Percentiles rank a stretch among this genome's conserved stretches.
phyloP scores from a whole-genome alignment of 2,329 filamentous ascomycete genomes.

The Cordyceps militaris region DNA sequence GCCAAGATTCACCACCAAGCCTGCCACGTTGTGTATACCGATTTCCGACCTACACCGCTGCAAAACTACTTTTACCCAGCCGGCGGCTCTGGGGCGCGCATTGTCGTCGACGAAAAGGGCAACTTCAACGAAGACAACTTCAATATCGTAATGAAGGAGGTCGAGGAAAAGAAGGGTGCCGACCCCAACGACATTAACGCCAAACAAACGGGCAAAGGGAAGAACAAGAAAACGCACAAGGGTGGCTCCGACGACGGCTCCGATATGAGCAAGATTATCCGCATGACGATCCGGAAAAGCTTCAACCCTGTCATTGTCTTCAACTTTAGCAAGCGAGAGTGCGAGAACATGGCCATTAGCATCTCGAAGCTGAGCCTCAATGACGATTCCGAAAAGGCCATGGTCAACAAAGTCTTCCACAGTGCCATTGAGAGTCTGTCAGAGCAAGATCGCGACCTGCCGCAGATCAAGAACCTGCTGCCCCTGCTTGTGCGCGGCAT shows the following conservation, averaged over 20 bases:
- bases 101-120: slow-evolving; percentile 95
- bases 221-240: slow-evolving; percentile 87
- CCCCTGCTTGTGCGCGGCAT: slow-evolving; percentile 87
- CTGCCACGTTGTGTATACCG: slow-evolving; percentile 97
- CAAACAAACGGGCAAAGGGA: slow-evolving; percentile 78
- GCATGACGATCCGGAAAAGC: slow-evolving; percentile 97
- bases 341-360: slow-evolving; percentile 80
- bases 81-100: slow-evolving; percentile 84
- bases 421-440: slow-evolving; percentile 90
- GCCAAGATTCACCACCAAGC: slow-evolving; percentile 96
- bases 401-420: slow-evolving; percentile 90
- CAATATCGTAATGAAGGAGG: slow-evolving; percentile 86
- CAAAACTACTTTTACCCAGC: slow-evolving; percentile 98
- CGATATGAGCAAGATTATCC: slow-evolving; percentile 96
- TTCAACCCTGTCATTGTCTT: slow-evolving; percentile 99
- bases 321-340: slow-evolving; percentile 98
- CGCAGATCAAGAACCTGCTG: slow-evolving; percentile 85
- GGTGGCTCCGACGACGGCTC: slow-evolving; percentile 66
- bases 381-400: slow-evolving; percentile 87
- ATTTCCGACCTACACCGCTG: slow-evolving; percentile 91
- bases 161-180: slow-evolving; percentile 80
- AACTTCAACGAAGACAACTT: slow-evolving; percentile 96
- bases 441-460: slow-evolving; percentile 80
- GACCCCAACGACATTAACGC: slow-evolving; percentile 74
- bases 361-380: slow-evolving; percentile 90